Base-by-base conservation (phyloP, 306 rosid species). In the Cicer arietinum region DNA sequence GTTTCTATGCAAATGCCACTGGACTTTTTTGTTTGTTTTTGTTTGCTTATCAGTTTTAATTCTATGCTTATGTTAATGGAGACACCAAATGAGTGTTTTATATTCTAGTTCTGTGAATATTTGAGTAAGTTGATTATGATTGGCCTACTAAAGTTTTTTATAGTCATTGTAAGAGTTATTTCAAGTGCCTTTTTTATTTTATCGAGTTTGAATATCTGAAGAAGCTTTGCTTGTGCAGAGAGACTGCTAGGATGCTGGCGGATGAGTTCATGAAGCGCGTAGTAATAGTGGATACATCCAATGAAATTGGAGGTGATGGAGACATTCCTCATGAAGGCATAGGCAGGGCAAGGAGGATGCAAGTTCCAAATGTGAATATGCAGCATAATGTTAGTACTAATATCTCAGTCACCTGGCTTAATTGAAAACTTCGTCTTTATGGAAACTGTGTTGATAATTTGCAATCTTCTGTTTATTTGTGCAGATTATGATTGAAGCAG, bases 401-500 rank as follows among this genome's bases (percentile, higher is more conserved):
- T 30, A 30, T 67, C 40, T 62, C 73, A 37, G 3, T 54, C 62
- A 20, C 78, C 42, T 65, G 68, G 79, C 58, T 81, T 60, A 20
- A 69, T 67, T 74, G 64, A 42, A 74, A 22, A 25, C 68, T 65
- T 81, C 79, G 40, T 41, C n/a, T 52, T 74, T 65, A 60, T 66
- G 25, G 60, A 18, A 58, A 7, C 4, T 12, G 10, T 39, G 70
- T 10, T 70, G 64, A 54, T 58, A 17, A 6, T 8, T 30, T 67
- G 40, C 8, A 5, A 8, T 45, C 39, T 62, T 71, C 18, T 8
- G 37, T 62, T 74, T 37, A 50, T 67, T 62, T 71, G 1, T 72
- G 66, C 82, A 95, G 99, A 90, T 92, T 84, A 94, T 94, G 98
- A 94, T 94, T 79, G 98, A 94, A 78, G 98, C 98, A 52, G 97